Conservation (phyloP, 495 filamentous ascomycete genomes). For the Penicillium dipodomyicola region DNA sequence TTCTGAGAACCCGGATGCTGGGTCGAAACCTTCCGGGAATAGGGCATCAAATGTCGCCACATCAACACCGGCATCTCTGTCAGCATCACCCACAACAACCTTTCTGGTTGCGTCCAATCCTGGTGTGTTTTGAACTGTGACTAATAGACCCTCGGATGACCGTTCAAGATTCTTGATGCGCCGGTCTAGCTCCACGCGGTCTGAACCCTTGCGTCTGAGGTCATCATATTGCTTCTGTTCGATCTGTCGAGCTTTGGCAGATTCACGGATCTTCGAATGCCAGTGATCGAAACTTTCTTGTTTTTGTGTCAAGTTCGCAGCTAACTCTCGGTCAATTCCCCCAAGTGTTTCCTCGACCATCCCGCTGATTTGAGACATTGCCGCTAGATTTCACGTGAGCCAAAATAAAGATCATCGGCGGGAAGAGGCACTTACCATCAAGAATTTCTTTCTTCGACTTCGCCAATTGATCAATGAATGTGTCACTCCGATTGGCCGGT, state of each 20-base stretch:
- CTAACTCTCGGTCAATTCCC: conserved; percentile 70
- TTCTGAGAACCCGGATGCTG: conserved; percentile 37
- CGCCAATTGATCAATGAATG: conserved; percentile 65
- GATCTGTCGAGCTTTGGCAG: conserved; percentile 72
- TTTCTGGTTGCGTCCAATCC: conserved; percentile 32
- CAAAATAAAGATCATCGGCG: not conserved
- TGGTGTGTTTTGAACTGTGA: conserved; percentile 33
- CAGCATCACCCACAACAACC: conserved; percentile 52
- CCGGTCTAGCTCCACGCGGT: conserved; percentile 56
- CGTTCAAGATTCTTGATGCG: conserved; percentile 60
- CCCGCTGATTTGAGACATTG: conserved; percentile 53
- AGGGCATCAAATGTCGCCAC: conserved; percentile 34
- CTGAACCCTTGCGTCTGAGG: conserved; percentile 58
- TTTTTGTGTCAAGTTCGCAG: conserved; percentile 71
- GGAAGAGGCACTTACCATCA: conserved; percentile 31
- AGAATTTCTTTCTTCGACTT: conserved; percentile 49
- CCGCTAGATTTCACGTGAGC: conserved; percentile 52
- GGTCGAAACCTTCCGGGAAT: conserved; percentile 39
- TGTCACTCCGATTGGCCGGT: conserved; percentile 42
- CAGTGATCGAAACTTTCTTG: conserved; percentile 77
- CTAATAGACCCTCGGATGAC: conserved; percentile 50
- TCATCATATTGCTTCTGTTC: conserved; percentile 67
- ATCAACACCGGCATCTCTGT: conserved; percentile 50
- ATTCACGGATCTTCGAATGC: conserved; percentile 71
- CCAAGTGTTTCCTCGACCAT: conserved; percentile 54